Evolutionary conservation across 164 flowering plant species (phyloP).

Genomic region (Berberis vulgaris): DNA sequence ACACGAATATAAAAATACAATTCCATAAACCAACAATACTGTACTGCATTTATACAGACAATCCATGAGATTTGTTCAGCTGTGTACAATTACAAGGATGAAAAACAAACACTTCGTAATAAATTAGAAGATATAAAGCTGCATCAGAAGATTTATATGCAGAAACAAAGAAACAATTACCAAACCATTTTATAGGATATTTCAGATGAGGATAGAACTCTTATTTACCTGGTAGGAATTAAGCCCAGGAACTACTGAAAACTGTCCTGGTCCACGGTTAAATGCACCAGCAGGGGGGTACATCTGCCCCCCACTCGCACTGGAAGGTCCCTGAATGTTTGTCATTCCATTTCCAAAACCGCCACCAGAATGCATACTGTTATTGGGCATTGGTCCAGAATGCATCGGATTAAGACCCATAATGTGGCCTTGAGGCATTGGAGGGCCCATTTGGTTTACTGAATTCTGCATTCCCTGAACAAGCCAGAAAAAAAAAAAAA

Average conservation of each 20-base stretch:
- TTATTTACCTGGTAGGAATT: slow-evolving; percentile 71
- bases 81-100: neutral
- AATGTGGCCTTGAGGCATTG: slow-evolving; percentile 61
- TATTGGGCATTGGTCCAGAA: slow-evolving; percentile 38
- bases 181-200: neutral
- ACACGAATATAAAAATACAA: no score
- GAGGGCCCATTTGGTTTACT: slow-evolving; percentile 67
- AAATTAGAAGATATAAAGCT: no score
- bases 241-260: slow-evolving; percentile 67
- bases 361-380: slow-evolving; percentile 38
- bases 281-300: slow-evolving; percentile 57
- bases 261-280: slow-evolving; percentile 64
- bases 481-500: neutral
- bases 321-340: slow-evolving; percentile 57
- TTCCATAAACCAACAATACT: no score
- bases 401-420: slow-evolving; percentile 82
- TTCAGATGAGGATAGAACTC: neutral
- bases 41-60: no score
- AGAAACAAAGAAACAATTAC: neutral
- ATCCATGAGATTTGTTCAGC: no score
- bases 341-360: slow-evolving; percentile 49
- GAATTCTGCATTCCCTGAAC: slow-evolving; percentile 69
- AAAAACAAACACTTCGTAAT: neutral
- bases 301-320: slow-evolving; percentile 56
- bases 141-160: neutral